These are phyloP conservation scores for Bacterosira constricta DNA, from an alignment of 108 stramenopile species.

Conservation along the genomic window DNA sequence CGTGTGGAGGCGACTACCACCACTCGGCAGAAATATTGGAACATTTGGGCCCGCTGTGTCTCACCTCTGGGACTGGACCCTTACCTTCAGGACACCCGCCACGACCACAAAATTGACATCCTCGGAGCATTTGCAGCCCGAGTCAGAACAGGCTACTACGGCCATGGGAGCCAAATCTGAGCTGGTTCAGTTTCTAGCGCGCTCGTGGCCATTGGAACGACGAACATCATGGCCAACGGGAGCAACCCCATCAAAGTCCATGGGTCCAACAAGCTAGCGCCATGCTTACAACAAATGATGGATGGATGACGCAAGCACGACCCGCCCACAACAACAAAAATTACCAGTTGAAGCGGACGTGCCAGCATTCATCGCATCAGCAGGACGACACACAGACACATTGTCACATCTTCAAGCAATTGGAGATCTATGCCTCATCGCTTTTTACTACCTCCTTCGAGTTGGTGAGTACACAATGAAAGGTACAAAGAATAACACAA, in stretches of 20 bases:
- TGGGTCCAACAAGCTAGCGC: neutral
- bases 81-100: neutral
- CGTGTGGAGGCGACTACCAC: neutral
- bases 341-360: neutral
- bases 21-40: neutral
- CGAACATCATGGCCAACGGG: neutral
- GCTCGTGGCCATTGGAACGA: neutral
- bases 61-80: neutral
- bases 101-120: neutral
- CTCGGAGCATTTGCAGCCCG: neutral
- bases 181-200: neutral
- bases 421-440: neutral
- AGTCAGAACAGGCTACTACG: neutral
- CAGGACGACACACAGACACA: neutral
- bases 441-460: slow-evolving; percentile 5
- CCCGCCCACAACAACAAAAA: neutral
- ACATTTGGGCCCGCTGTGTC: neutral
- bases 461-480: neutral
- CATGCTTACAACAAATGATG: neutral
- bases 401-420: neutral
- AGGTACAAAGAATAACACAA: neutral
- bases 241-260: neutral
- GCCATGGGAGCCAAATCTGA: neutral
- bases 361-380: neutral
- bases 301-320: neutral